A percentile compares a stretch with the other conserved stretches of the same genome.
These are phyloP conservation scores for Fusarium papillatum DNA, from an alignment of 2,329 filamentous ascomycete genomes.

Conservation along the genomic window DNA sequence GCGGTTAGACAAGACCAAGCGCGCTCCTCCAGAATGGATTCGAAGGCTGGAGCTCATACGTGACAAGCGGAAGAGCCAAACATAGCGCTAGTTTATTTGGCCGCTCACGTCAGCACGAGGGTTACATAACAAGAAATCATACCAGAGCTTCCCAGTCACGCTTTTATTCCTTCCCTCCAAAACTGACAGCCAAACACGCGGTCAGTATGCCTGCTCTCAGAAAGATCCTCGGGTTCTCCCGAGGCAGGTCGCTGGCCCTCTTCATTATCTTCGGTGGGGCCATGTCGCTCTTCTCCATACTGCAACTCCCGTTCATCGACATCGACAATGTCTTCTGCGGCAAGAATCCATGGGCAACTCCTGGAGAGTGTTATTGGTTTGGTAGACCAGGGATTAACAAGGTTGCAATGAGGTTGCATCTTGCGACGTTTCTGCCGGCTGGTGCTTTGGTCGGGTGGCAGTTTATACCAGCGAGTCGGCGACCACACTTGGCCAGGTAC, in stretches of 20 bases:
- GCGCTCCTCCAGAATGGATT: no score
- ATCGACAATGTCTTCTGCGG: conserved; percentile 23
- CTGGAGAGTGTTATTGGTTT: conserved; percentile 19
- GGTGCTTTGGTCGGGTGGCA: conserved; percentile 22
- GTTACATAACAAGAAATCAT: neutral
- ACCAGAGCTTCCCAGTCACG: neutral
- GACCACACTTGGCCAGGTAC: neutral
- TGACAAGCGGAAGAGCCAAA: neutral
- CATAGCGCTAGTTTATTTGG: neutral
- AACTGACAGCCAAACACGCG: neutral
- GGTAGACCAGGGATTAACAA: conserved; percentile 13
- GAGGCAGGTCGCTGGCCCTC: neutral
- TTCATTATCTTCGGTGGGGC: neutral
- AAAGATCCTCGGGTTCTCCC: conserved; percentile 8
- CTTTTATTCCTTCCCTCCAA: neutral
- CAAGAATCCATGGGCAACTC: neutral
- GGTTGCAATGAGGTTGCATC: conserved; percentile 8
- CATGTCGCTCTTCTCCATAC: conserved; percentile 11
- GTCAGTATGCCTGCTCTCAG: conserved; percentile 2
- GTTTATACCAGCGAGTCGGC: conserved; percentile 12
- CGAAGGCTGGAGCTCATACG: no score
- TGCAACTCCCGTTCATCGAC: conserved; percentile 9
- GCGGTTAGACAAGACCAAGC: no score
- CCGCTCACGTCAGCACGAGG: neutral
- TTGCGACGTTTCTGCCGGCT: conserved; percentile 11